These are phyloP conservation scores for Curvularia lunata DNA, from an alignment of 2,329 filamentous ascomycete genomes.

Conservation along the genomic window DNA sequence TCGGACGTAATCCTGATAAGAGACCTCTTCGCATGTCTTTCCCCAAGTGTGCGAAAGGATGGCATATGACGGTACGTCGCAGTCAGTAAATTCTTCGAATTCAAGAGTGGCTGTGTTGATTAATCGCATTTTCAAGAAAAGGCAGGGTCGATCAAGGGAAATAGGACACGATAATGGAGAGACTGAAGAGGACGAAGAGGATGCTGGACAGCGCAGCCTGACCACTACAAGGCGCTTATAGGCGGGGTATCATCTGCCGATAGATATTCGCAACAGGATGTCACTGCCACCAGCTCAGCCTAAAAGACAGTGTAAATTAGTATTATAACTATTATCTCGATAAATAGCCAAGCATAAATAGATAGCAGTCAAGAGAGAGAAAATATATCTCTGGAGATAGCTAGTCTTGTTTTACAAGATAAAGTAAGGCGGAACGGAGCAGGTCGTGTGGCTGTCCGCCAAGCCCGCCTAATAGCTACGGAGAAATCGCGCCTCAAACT, in stretches of 20 bases:
- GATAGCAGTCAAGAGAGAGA: no score
- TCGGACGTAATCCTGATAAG: neutral
- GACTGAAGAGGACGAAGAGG: neutral
- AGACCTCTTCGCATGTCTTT: neutral
- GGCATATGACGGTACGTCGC: neutral
- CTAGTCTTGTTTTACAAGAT: no score
- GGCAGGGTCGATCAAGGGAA: neutral
- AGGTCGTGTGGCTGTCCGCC: no score
- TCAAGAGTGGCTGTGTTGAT: neutral
- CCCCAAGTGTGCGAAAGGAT: conserved; percentile 3
- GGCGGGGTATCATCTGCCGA: neutral
- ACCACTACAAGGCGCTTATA: neutral
- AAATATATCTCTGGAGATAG: no score
- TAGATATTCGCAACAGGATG: neutral
- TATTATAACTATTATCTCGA: no score
- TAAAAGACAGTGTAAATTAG: no score
- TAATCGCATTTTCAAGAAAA: neutral
- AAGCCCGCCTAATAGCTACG: no score
- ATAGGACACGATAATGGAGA: neutral
- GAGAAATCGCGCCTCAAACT: no score
- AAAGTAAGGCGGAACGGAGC: no score
- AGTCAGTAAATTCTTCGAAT: conserved; percentile 4
- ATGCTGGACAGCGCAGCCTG: neutral
- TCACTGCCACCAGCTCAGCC: neutral
- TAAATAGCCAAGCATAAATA: no score